Base-by-base conservation (phyloP, 2,329 filamentous ascomycete genomes). In the Gyromitra esculenta region DNA sequence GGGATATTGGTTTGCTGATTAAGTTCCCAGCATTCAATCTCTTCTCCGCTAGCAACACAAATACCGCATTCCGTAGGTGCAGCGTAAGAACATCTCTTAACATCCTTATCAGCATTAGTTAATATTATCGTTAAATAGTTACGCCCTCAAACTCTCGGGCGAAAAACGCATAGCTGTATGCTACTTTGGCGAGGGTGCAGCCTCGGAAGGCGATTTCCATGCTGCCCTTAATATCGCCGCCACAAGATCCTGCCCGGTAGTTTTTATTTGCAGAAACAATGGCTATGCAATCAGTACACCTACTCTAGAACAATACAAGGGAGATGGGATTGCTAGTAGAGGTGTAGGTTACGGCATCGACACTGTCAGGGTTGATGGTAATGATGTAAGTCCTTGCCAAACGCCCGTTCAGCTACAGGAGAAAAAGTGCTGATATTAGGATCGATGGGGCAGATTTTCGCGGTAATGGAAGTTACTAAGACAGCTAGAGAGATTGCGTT, bases 301-400 rank as follows among this genome's bases (percentile, higher is more conserved):
- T 0, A 97, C 93, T 0, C 85, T 95, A 9, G 94, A 97, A 81
- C 94, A 97, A 81, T 97, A 97, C 83, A 90, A 93, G 0, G 94
- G 94, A 11, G 94, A 97, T 81, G 94, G 94, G 4, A 97, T 97
- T 80, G 94, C 94, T 7, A 93, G 91, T 65, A 89, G 94, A 43
- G 94, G 93, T 25, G 88, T 94, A 8, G 94, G 94, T 0, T 97
- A 97, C 82, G 94, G 94, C n/a, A 97, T 97, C 79, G 93, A 96
- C 80, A 97, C 94, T 0, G 92, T 97, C 78, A 89, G 94, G 37
- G 91, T 97, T 0, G 94, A 97, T 81, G 94, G 94, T n/a, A 97
- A 97, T 82, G 94, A 97, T 81, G 80, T 81, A 66, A 71, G 80
- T 73, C 35, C 50, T 25, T 7, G 18, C 60, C 35, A 48, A 69